Base-by-base conservation (phyloP, 1,284 basidiomycete genomes). In the Anthracocystis setariae region DNA sequence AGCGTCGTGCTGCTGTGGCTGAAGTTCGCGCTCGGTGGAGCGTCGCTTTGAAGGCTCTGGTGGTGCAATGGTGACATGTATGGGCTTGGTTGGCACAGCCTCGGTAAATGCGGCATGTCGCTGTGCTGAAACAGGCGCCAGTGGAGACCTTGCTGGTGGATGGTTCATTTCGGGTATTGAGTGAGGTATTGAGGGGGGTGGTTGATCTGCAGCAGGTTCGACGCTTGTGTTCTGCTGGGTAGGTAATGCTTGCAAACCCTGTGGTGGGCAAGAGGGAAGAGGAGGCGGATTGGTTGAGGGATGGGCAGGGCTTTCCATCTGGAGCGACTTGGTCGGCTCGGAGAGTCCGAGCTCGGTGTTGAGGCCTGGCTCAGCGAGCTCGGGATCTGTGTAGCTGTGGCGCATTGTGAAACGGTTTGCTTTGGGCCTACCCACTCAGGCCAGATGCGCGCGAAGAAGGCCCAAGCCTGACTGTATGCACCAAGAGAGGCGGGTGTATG, bases 21-120 rank as follows among this genome's bases (percentile, higher is more conserved):
- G 42, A 3, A 38, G 27, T 29, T 52, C 18, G 12, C 29, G 27
- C 37, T 52, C 18, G 12, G 37, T 5, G 10, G 39, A 10, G 13
- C 13, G 45, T 20, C 40, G 29, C 10, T 52, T 63, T 32, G 43
- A 32, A 35, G 8, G 49, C 24, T 17, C 46, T 55, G 33, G 12
- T 42, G 8, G 18, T n/a, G 20, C 8, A 3, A 17, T n/a, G 21
- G 18, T 33, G 5, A 45, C 39, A 13, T 17, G 38, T 15, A 20
- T 3, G 3, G 38, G 18, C 8, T 39, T 7, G 38, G 38, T 38
- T 15, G 18, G 18, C 37, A 18, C 15, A 8, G 40, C 18, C 12
- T 42, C 12, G 40, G 20, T 23, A 42, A 23, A 23, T 23, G 40
- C 40, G 12, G 35, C 15, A 5, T 8, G 13, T 37, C n/a, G 50